Evolutionary conservation across 164 flowering plant species (phyloP), one percentile per base, ranked within the genome.

Genomic region (Chimonanthus salicifolius): DNA sequence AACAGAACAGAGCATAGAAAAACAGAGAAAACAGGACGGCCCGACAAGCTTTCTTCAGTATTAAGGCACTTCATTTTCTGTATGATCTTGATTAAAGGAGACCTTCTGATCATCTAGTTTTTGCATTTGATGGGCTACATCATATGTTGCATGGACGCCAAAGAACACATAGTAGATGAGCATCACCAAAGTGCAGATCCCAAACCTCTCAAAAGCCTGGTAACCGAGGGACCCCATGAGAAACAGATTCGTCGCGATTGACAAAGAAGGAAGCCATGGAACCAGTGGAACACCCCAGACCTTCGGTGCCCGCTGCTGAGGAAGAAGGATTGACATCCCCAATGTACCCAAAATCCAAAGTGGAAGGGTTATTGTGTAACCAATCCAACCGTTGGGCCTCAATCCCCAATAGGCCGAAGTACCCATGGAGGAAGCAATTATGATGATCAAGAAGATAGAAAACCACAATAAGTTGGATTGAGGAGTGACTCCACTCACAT

Each of bases 131-230:
- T 86, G 88, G 65, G 94, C 94, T 69, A 86, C 78, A 58, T 94
- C 98, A 74, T 89, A 91, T 0, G 98, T 90, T 2, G 98, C 94
- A 76, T 94, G 98, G 33, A 94, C 80, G 51, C 94, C 91, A 62
- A 88, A 79, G 18, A 94, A 77, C 6, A 87, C 10, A 79, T 92
- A 92, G 81, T 92, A 94, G 44, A 85, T 18, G 48, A 94, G 58
- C 92, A 94, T 90, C 5, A 83, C 84, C 13, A 74, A 83, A 58
- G 81, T 87, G 75, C 98, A 94, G 64, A 89, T 78, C 62, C 86
- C 78, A 77, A 94, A 94, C 76, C 98, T 88, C 78, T 71, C 69
- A 70, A 92, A 82, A 71, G 98, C 92, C 2, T 6, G 60, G 71
- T 47, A 65, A 18, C 86, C 92, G 64, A 94, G 76, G n/a, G 98